These are phyloP conservation scores for Datura wrightii DNA, from an alignment of 257 asterid genomes.

Conservation along the genomic window DNA sequence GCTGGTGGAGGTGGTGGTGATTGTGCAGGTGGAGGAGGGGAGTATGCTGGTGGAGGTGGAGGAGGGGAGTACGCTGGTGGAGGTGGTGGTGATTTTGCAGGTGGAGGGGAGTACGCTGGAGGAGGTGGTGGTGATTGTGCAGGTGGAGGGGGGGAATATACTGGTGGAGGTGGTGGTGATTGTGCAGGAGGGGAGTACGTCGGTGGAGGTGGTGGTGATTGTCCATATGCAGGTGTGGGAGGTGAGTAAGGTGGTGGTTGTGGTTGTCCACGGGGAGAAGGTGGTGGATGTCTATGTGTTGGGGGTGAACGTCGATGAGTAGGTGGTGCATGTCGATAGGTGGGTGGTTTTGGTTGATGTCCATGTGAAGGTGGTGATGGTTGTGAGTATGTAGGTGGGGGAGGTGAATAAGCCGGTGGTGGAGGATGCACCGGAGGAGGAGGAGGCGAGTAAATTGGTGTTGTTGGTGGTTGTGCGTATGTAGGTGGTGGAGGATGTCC, in stretches of 20 bases:
- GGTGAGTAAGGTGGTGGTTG: too few relatives aligned
- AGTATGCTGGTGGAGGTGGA: background rate
- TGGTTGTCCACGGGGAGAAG: background rate
- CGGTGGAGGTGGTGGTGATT: too few relatives aligned
- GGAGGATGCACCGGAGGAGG: background rate
- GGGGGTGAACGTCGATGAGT: too few relatives aligned
- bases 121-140: slow-evolving; percentile 10
- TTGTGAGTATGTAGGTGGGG: background rate
- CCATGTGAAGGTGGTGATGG: background rate
- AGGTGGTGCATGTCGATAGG: slow-evolving; percentile 22
- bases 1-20: slow-evolving; percentile 11
- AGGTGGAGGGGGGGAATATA: background rate
- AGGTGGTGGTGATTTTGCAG: slow-evolving; percentile 22
- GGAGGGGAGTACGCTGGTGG: background rate
- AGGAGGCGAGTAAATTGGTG: slow-evolving; percentile 19
- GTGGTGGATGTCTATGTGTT: slow-evolving; percentile 7
- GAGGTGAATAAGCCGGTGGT: background rate
- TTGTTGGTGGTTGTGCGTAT: slow-evolving; percentile 23
- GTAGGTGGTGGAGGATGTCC: slow-evolving; percentile 27
- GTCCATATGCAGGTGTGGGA: too few relatives aligned
- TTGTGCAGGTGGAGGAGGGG: background rate
- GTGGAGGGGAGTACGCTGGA: background rate
- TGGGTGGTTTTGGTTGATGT: too few relatives aligned
- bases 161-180: too few relatives aligned
- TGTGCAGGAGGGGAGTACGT: too few relatives aligned